Evolutionary conservation across 2,329 filamentous ascomycete species (phyloP).

Genomic region (Claviceps quebecensis): DNA sequence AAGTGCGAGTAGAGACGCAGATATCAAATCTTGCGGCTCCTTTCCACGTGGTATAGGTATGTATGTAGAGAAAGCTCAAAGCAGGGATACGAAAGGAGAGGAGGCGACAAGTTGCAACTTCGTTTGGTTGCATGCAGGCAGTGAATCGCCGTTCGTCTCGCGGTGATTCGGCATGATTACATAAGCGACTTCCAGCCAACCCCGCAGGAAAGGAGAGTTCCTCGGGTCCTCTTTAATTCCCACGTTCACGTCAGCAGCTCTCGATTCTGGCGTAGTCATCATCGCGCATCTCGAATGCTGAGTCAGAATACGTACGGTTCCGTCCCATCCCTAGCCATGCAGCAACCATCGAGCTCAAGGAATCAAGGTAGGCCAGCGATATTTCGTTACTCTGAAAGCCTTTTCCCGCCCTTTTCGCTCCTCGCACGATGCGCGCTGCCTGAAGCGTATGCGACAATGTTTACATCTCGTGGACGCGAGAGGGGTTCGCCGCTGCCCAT

Average conservation of each 20-base stretch:
- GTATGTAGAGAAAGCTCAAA: too few species aligned
- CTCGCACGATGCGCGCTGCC: too few species aligned
- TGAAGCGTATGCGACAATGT: not conserved
- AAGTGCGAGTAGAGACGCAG: too few species aligned
- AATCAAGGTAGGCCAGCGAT: slow-evolving; percentile 10
- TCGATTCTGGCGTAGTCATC: slow-evolving; percentile 11
- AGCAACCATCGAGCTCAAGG: slow-evolving; percentile 10
- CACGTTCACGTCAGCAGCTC: slow-evolving; percentile 12
- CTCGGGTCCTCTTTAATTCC: slow-evolving; percentile 8
- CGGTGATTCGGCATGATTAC: too few species aligned
- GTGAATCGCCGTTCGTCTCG: too few species aligned
- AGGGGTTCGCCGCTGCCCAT: not conserved
- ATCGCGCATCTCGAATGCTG: slow-evolving; percentile 11
- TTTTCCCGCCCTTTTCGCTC: not conserved
- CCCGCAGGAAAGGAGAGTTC: too few species aligned
- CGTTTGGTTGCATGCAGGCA: too few species aligned
- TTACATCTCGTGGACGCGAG: not conserved
- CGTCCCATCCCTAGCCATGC: slow-evolving; percentile 7
- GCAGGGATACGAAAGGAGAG: too few species aligned
- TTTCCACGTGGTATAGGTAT: too few species aligned
- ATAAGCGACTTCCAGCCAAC: too few species aligned
- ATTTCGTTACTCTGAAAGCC: slow-evolving; percentile 4
- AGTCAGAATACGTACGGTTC: slow-evolving; percentile 9
- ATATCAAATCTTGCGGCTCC: too few species aligned
- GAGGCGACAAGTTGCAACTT: too few species aligned